Evolutionary conservation across 179 eudicot species (phyloP).

Genomic region (Heliamphora pulchella): DNA sequence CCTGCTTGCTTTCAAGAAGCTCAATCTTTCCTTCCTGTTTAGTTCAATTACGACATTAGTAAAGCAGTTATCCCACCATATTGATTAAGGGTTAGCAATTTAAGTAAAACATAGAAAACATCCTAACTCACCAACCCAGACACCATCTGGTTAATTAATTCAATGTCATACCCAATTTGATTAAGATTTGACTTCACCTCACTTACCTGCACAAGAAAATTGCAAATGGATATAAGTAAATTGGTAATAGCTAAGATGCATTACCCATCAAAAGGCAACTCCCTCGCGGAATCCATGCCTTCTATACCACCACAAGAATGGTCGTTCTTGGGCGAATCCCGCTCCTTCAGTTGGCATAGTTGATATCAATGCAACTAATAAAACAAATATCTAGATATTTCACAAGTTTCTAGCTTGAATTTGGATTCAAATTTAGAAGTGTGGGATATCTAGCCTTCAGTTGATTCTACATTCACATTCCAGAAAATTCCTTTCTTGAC

Average conservation of each 20-base stretch:
- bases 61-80: neutral
- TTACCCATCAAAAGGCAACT: too few relatives aligned
- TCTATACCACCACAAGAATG: too few relatives aligned
- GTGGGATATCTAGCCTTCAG: slow-evolving; percentile 5
- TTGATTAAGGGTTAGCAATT: slow-evolving; percentile 7
- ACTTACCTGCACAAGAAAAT: slow-evolving; percentile 48
- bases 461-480: neutral
- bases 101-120: neutral
- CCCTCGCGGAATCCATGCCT: too few relatives aligned
- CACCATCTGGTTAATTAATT: slow-evolving; percentile 60
- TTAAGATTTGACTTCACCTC: slow-evolving; percentile 62
- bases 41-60: slow-evolving; percentile 14
- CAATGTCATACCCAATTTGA: slow-evolving; percentile 75
- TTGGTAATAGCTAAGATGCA: neutral
- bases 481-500: neutral
- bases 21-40: slow-evolving; percentile 88
- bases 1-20: slow-evolving; percentile 79
- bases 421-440: neutral
- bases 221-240: neutral
- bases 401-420: neutral
- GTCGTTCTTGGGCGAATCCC: too few relatives aligned
- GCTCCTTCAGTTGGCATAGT: slow-evolving; percentile 5
- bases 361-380: neutral
- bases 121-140: slow-evolving; percentile 57
- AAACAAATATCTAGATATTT: neutral